A percentile compares a stretch with the other conserved stretches of the same genome.
phyloP scores from a whole-genome alignment of 495 filamentous ascomycete species.

The Penicillium ucsense region DNA sequence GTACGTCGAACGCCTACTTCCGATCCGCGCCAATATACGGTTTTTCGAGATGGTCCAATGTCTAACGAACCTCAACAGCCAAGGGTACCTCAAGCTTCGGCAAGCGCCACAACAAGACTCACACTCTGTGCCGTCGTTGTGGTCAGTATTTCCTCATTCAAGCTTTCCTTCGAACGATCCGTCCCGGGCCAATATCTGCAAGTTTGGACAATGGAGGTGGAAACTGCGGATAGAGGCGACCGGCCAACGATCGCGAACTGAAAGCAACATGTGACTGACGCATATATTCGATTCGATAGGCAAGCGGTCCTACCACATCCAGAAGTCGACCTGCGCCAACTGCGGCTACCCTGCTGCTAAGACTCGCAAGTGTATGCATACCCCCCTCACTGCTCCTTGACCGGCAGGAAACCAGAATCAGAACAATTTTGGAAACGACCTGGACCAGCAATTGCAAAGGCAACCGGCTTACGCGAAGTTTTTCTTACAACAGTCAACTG shows the following conservation, averaged over 20 bases:
- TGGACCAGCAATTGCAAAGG: constrained; percentile 1
- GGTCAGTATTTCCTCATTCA: constrained; percentile 53
- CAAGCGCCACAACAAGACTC: constrained; percentile 99
- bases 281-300: constrained; percentile 43
- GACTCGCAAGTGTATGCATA: constrained; percentile 91
- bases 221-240: constrained; percentile 11
- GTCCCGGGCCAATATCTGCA: constrained; percentile 13
- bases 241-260: not conserved
- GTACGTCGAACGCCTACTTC: constrained; percentile 36
- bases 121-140: constrained; percentile 98
- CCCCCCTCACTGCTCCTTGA: constrained; percentile 11
- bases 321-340: constrained; percentile 95
- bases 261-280: constrained; percentile 16
- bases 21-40: constrained; percentile 18
- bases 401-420: not conserved
- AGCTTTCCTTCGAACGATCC: constrained; percentile 8
- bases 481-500: constrained; percentile 71
- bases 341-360: constrained; percentile 97
- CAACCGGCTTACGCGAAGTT: constrained; percentile 22
- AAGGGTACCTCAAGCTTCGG: constrained; percentile 98
- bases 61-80: constrained; percentile 46
- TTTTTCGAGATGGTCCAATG: constrained; percentile 18
- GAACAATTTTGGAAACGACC: constrained; percentile 4
- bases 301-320: constrained; percentile 94
- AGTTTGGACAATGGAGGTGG: constrained; percentile 14